A percentile compares a stretch with the other conserved stretches of the same genome.
Conservation (phyloP, 441 rosid species). For the Corymbia citriodora region DNA sequence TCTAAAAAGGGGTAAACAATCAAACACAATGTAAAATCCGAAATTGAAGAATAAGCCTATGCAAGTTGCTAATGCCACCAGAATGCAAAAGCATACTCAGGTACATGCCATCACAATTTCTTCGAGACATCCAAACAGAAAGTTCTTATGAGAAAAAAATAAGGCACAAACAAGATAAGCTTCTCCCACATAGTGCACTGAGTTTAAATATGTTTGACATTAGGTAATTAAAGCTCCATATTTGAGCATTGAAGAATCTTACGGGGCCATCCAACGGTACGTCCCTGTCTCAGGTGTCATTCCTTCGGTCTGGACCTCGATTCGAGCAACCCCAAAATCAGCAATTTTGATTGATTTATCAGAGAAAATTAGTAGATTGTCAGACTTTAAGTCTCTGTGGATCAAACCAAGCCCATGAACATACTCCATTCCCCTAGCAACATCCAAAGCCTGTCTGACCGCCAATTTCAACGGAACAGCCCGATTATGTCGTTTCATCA, state of each 20-base stretch:
- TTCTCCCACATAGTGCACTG: neutral
- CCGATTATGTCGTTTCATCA: conserved; percentile 72
- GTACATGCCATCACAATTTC: neutral
- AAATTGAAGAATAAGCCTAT: neutral
- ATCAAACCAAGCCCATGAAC: conserved; percentile 82
- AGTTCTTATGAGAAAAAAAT: neutral
- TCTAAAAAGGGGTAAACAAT: neutral
- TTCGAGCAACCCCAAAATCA: conserved; percentile 96
- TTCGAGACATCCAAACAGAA: neutral
- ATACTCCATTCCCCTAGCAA: conserved; percentile 94
- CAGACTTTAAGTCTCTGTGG: conserved; percentile 90
- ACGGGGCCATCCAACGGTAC: conserved; percentile 99
- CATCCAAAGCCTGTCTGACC: conserved; percentile 92
- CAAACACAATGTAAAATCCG: neutral
- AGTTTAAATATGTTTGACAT: neutral
- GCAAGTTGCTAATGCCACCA: neutral
- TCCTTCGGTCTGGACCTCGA: conserved; percentile 98
- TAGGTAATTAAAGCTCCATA: neutral
- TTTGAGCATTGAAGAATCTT: conserved; percentile 28
- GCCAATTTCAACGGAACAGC: conserved; percentile 85
- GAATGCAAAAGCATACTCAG: neutral
- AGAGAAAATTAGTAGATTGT: conserved; percentile 80
- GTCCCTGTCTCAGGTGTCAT: conserved; percentile 99
- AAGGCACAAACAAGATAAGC: neutral
- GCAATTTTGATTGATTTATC: conserved; percentile 93